A percentile compares a stretch with the other conserved stretches of the same genome.
Conservation (phyloP, 1,139 yeast species). For the Tardiomyces depauwii region DNA sequence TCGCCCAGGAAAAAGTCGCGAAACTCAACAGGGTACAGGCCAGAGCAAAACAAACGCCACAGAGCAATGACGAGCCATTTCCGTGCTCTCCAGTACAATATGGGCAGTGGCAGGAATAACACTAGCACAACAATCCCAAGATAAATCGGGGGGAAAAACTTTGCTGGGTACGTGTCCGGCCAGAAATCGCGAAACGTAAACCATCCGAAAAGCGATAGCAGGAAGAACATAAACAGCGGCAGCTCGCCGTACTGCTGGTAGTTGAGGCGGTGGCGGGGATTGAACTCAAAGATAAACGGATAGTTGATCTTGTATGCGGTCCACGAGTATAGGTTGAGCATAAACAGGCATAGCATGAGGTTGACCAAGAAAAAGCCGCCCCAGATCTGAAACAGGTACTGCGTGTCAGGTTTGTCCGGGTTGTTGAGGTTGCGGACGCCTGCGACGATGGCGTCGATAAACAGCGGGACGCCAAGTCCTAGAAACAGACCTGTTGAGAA, state of each 20-base stretch:
- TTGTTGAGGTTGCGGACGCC: conserved; percentile 31
- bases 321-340: conserved; percentile 65
- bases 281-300: conserved; percentile 84
- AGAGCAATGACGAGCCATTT: conserved; percentile 65
- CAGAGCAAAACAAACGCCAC: conserved; percentile 67
- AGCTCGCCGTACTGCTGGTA: conserved; percentile 52
- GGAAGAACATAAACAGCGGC: conserved; percentile 47
- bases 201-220: conserved; percentile 56
- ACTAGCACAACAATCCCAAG: conserved; percentile 40
- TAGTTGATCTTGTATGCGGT: conserved; percentile 67
- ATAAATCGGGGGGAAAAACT: conserved; percentile 75
- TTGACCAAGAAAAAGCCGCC: conserved; percentile 71
- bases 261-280: conserved; percentile 58
- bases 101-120: conserved; percentile 51
- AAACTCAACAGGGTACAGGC: conserved; percentile 89
- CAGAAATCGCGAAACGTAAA: conserved; percentile 64
- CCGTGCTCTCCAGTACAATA: conserved; percentile 44
- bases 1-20: conserved; percentile 91
- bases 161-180: conserved; percentile 48
- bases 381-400: conserved; percentile 71
- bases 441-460: conserved; percentile 38
- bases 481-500: conserved; percentile 42
- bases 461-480: conserved; percentile 62
- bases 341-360: conserved; percentile 51
- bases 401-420: conserved; percentile 17